Evolutionary conservation across 495 filamentous ascomycete genomes (phyloP), one percentile per base, ranked within the genome.

Genomic region (Rhizodiscina lignyota): DNA sequence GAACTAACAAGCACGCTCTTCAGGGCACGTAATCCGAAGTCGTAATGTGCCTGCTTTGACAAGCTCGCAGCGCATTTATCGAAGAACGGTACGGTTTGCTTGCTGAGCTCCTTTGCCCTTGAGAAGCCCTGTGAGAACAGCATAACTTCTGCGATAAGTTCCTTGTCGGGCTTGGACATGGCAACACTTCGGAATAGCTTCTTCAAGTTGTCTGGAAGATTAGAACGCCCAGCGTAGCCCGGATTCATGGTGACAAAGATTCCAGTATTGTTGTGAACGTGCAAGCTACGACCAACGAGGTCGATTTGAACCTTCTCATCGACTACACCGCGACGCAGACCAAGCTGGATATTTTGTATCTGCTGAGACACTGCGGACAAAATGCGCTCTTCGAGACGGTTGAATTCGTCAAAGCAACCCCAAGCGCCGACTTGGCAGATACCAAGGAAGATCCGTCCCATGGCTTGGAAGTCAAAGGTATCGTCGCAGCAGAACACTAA

Each of bases 171-270:
- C 56, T 96, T 94, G 5, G 91, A 96, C 89, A 99, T 99, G 27
- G 89, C 89, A 31, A 99, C 89, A 50, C 91, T 96, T 47, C 89
- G 72, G 72, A 99, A 99, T 16, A 99, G 64, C 59, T 99, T 99
- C 68, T 99, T 99, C 55, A 99, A 55, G 53, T 99, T 99, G 57
- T 99, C 89, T 1, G 89, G 89, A 47, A 99, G 60, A 56, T 96
- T 99, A 21, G 89, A 99, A 52, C 89, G 78, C 34, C 89, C 89
- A 26, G 89, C 89, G 65, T 99, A 99, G 16, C 89, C 89, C 46
- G 89, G 89, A 60, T 99, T 99, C 89, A 99, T 99, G 21, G 89
- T 99, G 56, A 99, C 96, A 63, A 99, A 99, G 52, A 99, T 92
- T 47, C 87, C 87, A 31, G 89, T 96, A 49, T 92, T 89, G 31